Percentiles rank a stretch among this genome's conserved stretches.
Conservation (phyloP, 495 filamentous ascomycete species). For the Trichoderma orchidacearum region DNA sequence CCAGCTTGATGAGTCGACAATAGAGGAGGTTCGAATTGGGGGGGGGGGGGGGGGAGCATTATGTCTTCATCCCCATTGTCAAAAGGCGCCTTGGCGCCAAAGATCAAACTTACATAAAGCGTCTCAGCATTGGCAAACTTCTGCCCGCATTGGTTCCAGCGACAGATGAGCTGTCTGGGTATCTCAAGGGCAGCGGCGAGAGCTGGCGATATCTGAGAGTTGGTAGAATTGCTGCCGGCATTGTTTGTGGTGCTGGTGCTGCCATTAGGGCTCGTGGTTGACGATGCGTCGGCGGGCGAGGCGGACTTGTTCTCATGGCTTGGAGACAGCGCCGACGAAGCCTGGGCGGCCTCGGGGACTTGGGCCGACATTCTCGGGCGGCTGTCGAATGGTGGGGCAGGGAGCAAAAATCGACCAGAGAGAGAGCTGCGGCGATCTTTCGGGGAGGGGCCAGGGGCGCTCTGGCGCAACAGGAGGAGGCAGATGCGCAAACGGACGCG, state of each 20-base stretch:
- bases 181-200: conserved; percentile 8
- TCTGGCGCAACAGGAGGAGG: background rate
- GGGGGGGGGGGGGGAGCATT: too few relatives aligned
- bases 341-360: conserved; percentile 6
- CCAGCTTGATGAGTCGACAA: too few relatives aligned
- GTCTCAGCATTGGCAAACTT: conserved; percentile 64
- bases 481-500: background rate
- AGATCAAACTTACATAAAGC: conserved; percentile 64
- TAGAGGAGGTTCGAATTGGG: too few relatives aligned
- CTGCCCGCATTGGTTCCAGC: conserved; percentile 79
- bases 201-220: conserved; percentile 7
- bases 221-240: conserved; percentile 15
- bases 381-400: background rate
- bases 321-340: background rate
- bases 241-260: conserved; percentile 5
- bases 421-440: background rate
- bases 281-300: background rate
- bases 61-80: background rate
- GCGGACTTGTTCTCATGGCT: background rate
- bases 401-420: background rate
- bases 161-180: conserved; percentile 51
- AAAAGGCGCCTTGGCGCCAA: background rate
- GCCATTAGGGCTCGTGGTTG: conserved; percentile 1
- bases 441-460: background rate
- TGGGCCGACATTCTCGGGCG: conserved; percentile 6